Evolutionary conservation across 2,329 filamentous ascomycete genomes (phyloP), one percentile per base, ranked within the genome.

Genomic region (Aspergillus versicolor): DNA sequence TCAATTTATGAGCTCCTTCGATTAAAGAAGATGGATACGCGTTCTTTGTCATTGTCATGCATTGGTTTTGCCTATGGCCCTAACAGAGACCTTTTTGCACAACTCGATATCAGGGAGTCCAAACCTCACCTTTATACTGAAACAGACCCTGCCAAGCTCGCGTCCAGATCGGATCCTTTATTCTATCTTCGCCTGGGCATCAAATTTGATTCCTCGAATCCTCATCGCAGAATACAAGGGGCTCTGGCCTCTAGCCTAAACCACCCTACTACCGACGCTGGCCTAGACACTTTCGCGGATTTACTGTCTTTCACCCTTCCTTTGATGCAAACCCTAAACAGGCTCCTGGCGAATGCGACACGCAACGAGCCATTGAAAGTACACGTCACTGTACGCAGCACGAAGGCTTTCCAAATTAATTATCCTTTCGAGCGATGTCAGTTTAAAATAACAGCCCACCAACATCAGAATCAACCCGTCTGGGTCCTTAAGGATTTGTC

Each of bases 171-270:
- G 11, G 62, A 66, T 45, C 61, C 65, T 3, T 56, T 73, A 32
- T 73, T 70, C 58, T 59, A 56, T 9, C 52, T 71, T 34, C 65
- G 58, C 11, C 58, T 76, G 42, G 65, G 65, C 21, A 70, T 77
- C 41, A 64, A 61, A 15, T 75, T 77, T 54, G 65, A 71, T 57
- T 58, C 57, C 32, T 61, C 65, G 22, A 77, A 71, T 49, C 74
- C 74, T 43, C 75, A 77, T 62, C 71, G 73, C 43, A 73, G 75
- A 27, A 74, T 77, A 47, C 72, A 71, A 59, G 71, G 73, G 48
- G 62, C 74, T n/a, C 64, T 77, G 12, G 69, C 71, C 2, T 65
- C 70, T 48, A 69, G 66, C 45, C 61, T 77, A 45, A 77, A 77
- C 49, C 63, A 66, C 22, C 57, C 63, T 27, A 65, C 66, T 32